Percentiles rank a stretch among this genome's conserved stretches.
Evolutionary conservation across 2,329 filamentous ascomycete species (phyloP).

Genomic region (Bipolaris victoriae): DNA sequence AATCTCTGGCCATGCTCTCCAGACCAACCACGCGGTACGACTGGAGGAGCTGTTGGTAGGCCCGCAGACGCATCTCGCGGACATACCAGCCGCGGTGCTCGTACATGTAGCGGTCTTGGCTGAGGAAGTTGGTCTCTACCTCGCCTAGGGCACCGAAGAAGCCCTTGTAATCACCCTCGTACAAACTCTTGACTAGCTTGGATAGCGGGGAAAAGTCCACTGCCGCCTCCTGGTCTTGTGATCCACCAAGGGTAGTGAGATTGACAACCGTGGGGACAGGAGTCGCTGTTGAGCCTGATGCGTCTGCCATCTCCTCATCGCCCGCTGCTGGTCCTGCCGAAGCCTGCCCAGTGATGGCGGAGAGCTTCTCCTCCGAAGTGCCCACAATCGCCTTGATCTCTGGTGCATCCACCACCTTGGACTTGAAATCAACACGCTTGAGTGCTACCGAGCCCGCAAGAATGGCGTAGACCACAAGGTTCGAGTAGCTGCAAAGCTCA

Average conservation of each 20-base stretch:
- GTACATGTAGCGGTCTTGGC: conserved; percentile 90
- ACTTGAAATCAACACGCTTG: conserved; percentile 98
- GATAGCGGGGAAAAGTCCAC: conserved; percentile 90
- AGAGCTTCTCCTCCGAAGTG: conserved; percentile 83
- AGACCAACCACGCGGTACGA: conserved; percentile 97
- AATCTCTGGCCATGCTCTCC: conserved; percentile 95
- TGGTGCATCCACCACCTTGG: conserved; percentile 96
- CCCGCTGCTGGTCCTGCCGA: conserved; percentile 79
- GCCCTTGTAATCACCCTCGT: conserved; percentile 89
- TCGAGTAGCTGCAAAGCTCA: conserved; percentile 96
- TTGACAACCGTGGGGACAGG: conserved; percentile 77
- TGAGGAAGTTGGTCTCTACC: conserved; percentile 93
- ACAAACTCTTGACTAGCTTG: conserved; percentile 86
- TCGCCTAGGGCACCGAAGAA: conserved; percentile 90
- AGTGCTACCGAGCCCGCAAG: conserved; percentile 92
- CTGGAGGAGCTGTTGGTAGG: conserved; percentile 95
- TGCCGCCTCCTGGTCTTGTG: conserved; percentile 78
- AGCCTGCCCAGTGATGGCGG: conserved; percentile 78
- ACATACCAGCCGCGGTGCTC: conserved; percentile 98
- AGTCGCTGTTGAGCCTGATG: conserved; percentile 55
- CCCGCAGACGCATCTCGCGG: conserved; percentile 94
- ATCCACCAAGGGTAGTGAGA: conserved; percentile 81
- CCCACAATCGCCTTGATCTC: conserved; percentile 98
- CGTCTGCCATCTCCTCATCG: conserved; percentile 77
- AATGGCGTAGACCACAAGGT: conserved; percentile 92